Percentiles rank a stretch among this genome's conserved stretches.
phyloP scores from a whole-genome alignment of 2,329 filamentous ascomycete species.

The Orbilia blumenaviensis region DNA sequence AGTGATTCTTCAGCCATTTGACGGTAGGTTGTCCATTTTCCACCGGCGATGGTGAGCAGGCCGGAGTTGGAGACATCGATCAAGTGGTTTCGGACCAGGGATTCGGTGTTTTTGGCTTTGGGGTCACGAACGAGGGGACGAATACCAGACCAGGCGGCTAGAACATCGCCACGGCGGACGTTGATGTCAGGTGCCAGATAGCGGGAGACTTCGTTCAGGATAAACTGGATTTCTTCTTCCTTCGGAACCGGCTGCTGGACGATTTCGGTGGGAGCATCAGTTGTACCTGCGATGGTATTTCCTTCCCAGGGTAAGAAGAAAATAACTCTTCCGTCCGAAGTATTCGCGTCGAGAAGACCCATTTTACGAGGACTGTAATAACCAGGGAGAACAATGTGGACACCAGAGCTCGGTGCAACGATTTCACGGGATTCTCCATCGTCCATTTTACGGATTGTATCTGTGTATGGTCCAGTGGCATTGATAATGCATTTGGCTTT shows the following conservation, averaged over 20 bases:
- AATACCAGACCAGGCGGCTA: conserved; percentile 89
- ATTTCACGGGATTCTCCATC: conserved; percentile 77
- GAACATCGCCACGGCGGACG: conserved; percentile 83
- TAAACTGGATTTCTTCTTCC: conserved; percentile 88
- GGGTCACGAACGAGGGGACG: conserved; percentile 86
- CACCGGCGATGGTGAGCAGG: conserved; percentile 83
- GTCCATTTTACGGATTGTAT: conserved; percentile 85
- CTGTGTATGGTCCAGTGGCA: conserved; percentile 86
- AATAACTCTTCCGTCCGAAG: conserved; percentile 87
- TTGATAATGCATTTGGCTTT: conserved; percentile 75
- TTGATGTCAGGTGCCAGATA: conserved; percentile 86
- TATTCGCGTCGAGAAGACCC: conserved; percentile 85
- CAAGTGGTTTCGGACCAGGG: conserved; percentile 85
- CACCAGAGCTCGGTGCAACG: conserved; percentile 83
- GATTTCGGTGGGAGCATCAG: conserved; percentile 79
- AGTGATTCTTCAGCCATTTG: conserved; percentile 93
- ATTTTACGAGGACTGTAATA: conserved; percentile 87
- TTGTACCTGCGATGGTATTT: conserved; percentile 89
- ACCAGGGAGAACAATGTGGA: conserved; percentile 85
- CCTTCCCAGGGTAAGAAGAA: conserved; percentile 95
- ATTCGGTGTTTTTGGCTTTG: conserved; percentile 84
- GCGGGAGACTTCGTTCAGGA: conserved; percentile 80
- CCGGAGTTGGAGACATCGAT: conserved; percentile 81
- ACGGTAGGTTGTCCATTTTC: conserved; percentile 92
- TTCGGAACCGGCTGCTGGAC: conserved; percentile 77